phyloP scores from a whole-genome alignment of 306 rosid genomes.

The Calophaca sinica region DNA sequence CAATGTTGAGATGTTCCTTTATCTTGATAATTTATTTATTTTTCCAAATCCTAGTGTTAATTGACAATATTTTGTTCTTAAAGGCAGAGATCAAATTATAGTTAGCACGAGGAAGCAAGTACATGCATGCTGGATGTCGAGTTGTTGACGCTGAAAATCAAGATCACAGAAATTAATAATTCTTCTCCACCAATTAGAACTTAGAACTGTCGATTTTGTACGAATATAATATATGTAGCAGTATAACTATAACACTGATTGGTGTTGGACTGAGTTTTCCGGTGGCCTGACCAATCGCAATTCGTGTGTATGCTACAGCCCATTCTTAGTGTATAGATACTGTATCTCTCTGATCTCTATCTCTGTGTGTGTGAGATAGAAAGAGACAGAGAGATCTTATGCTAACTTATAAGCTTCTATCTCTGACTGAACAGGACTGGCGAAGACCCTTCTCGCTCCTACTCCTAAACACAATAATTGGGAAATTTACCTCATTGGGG shows the following conservation, averaged over 20 bases:
- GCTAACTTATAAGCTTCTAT: background rate
- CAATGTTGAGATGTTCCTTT: background rate
- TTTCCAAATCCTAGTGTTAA: slow-evolving; percentile 30
- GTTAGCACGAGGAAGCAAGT: background rate
- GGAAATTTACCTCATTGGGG: no score
- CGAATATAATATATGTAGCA: no score
- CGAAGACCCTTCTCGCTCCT: background rate
- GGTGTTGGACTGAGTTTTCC: no score
- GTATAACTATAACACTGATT: no score
- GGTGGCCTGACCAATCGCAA: no score
- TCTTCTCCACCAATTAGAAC: background rate
- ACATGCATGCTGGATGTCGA: slow-evolving; percentile 20
- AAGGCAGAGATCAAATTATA: background rate
- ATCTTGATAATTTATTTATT: background rate
- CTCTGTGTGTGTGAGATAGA: no score
- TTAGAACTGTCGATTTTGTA: no score
- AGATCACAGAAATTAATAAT: background rate
- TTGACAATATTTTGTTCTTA: background rate
- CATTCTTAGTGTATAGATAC: no score
- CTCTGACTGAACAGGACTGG: background rate
- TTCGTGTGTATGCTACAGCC: no score
- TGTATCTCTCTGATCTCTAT: no score
- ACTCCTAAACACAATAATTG: no score
- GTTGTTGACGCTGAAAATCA: slow-evolving; percentile 26
- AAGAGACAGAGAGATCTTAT: no score